A percentile compares a stretch with the other conserved stretches of the same genome.
These are phyloP conservation scores for Botryotinia narcissicola DNA, from an alignment of 2,329 filamentous ascomycete species.

Conservation along the genomic window DNA sequence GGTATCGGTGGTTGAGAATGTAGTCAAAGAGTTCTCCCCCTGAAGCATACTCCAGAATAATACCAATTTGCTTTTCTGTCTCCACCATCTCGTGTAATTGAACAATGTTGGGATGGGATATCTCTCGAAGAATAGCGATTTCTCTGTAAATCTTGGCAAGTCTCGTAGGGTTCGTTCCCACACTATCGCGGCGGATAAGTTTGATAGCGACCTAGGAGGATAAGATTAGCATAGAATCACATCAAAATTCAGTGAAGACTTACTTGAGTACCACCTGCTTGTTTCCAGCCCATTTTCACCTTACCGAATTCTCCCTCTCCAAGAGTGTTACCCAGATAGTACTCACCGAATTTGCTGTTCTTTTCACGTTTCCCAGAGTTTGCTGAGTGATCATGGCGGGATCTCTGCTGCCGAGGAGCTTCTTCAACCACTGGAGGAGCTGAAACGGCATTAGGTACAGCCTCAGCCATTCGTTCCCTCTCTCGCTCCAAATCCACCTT, in stretches of 20 bases:
- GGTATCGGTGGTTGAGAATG: constrained; percentile 92
- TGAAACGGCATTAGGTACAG: constrained; percentile 46
- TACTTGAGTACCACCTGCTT: constrained; percentile 83
- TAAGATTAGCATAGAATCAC: not conserved
- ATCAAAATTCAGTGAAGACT: constrained; percentile 23
- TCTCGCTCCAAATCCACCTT: constrained; percentile 71
- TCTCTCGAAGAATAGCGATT: constrained; percentile 82
- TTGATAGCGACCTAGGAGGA: constrained; percentile 84
- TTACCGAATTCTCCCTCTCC: constrained; percentile 99
- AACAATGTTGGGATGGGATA: constrained; percentile 96
- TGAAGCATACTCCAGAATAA: constrained; percentile 96
- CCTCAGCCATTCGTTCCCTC: constrained; percentile 64
- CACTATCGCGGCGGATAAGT: constrained; percentile 86
- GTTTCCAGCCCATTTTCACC: constrained; percentile 97
- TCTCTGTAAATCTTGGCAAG: constrained; percentile 97
- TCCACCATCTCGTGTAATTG: constrained; percentile 97
- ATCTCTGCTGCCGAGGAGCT: constrained; percentile 44
- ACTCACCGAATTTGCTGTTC: constrained; percentile 89
- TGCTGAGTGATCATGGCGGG: constrained; percentile 55
- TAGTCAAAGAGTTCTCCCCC: constrained; percentile 98
- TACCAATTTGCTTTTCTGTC: constrained; percentile 94
- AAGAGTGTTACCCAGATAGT: constrained; percentile 91
- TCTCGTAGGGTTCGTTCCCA: constrained; percentile 83
- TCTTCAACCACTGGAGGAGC: constrained; percentile 48
- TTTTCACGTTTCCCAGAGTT: constrained; percentile 56